These are phyloP conservation scores for Aspergillus udagawae DNA, from an alignment of 2,329 filamentous ascomycete genomes.

Conservation along the genomic window DNA sequence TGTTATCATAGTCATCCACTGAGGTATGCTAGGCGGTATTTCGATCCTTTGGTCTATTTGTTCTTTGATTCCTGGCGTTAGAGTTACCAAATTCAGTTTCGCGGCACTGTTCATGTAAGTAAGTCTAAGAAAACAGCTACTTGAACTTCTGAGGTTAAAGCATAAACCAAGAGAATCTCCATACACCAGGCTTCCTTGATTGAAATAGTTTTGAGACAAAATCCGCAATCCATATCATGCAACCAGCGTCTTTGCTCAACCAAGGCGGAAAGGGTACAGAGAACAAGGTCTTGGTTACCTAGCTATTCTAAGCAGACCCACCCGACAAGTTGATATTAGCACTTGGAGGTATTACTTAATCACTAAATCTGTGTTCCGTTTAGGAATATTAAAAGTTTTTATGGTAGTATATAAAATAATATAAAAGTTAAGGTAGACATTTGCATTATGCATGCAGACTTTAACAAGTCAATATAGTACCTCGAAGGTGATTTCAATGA, in stretches of 20 bases:
- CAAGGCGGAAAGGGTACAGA: not conserved
- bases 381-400: not conserved
- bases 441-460: not conserved
- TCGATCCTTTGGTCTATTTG: constrained; percentile 8
- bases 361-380: not conserved
- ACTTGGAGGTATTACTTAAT: not conserved
- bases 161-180: not conserved
- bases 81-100: not conserved
- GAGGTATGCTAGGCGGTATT: constrained; percentile 16
- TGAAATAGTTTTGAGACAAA: not conserved
- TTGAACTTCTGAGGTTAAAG: not conserved
- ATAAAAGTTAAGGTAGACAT: not conserved
- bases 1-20: not conserved
- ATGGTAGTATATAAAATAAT: no score
- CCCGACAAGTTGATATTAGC: no score
- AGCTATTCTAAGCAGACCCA: not conserved
- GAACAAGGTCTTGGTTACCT: no score
- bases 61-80: not conserved
- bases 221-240: not conserved
- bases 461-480: not conserved
- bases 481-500: not conserved
- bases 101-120: not conserved
- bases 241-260: no score
- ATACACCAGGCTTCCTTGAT: not conserved
- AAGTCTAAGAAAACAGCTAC: not conserved